Evolutionary conservation across 441 rosid species (phyloP).

Genomic region (Pelargonium cotyledonis): DNA sequence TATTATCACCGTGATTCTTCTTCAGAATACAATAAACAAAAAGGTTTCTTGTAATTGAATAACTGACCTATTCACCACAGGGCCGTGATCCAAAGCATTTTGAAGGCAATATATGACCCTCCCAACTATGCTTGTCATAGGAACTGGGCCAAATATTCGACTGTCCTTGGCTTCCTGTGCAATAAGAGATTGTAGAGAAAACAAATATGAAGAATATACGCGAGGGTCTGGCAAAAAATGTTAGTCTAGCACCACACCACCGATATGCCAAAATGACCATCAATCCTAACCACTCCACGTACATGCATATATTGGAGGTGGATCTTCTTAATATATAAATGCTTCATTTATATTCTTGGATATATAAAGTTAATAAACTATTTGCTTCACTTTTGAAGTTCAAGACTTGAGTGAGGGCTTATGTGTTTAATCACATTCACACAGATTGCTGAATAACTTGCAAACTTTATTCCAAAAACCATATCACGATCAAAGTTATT

Average conservation of each 20-base stretch:
- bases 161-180: constrained; percentile 85
- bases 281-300: no score
- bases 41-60: constrained; percentile 4
- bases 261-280: background rate
- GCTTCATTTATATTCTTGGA: background rate
- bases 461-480: background rate
- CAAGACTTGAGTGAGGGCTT: no score
- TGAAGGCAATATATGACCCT: constrained; percentile 75
- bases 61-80: constrained; percentile 74
- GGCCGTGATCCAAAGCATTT: constrained; percentile 87
- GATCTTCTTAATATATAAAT: background rate
- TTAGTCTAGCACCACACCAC: background rate
- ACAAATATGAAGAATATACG: background rate
- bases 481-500: background rate
- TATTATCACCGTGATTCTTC: background rate
- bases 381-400: no score
- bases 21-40: background rate
- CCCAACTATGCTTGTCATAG: constrained; percentile 65
- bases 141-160: constrained; percentile 76
- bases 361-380: no score
- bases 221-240: background rate
- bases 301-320: background rate
- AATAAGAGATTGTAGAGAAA: constrained; percentile 6
- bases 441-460: no score
- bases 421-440: no score